phyloP scores from a whole-genome alignment of 1,284 basidiomycete genomes.

The Irpex sp. region DNA sequence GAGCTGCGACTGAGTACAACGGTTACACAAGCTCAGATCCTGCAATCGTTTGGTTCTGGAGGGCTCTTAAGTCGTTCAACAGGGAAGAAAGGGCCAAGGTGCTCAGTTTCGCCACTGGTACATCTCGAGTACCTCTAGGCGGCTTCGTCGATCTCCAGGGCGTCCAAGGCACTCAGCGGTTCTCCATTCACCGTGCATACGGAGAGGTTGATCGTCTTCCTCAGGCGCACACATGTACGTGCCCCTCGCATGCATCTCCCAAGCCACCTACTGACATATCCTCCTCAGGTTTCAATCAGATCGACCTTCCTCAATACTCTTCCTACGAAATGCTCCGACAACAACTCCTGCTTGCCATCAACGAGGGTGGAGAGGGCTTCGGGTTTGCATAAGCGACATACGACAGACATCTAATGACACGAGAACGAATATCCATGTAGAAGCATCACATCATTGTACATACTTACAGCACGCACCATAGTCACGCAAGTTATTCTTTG shows the following conservation, averaged over 20 bases:
- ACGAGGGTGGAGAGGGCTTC: slow-evolving; percentile 91
- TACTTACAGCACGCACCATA: slow-evolving; percentile 13
- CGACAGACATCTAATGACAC: slow-evolving; percentile 2
- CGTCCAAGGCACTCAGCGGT: slow-evolving; percentile 91
- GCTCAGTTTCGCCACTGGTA: slow-evolving; percentile 94
- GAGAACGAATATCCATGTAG: slow-evolving; percentile 11
- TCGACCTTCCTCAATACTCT: slow-evolving; percentile 87
- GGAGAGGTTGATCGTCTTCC: slow-evolving; percentile 84
- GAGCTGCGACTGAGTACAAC: slow-evolving; percentile 90
- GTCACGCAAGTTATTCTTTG: neutral
- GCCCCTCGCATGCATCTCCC: slow-evolving; percentile 17
- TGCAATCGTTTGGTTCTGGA: slow-evolving; percentile 99
- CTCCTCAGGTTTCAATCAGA: slow-evolving; percentile 72
- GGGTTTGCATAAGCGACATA: slow-evolving; percentile 59
- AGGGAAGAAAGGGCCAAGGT: slow-evolving; percentile 96
- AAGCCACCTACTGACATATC: neutral
- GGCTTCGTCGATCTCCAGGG: slow-evolving; percentile 94
- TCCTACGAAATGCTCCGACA: slow-evolving; percentile 93
- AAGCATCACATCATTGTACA: slow-evolving; percentile 13
- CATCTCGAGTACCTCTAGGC: slow-evolving; percentile 90
- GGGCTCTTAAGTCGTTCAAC: slow-evolving; percentile 95
- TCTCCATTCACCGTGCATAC: slow-evolving; percentile 94
- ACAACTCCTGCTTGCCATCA: slow-evolving; percentile 85
- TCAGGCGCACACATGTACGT: slow-evolving; percentile 87
- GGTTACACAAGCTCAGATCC: slow-evolving; percentile 87